Evolutionary conservation across 805 yeast species (phyloP), one percentile per base, ranked within the genome.

Genomic region (Phaffomyces thermotolerans): DNA sequence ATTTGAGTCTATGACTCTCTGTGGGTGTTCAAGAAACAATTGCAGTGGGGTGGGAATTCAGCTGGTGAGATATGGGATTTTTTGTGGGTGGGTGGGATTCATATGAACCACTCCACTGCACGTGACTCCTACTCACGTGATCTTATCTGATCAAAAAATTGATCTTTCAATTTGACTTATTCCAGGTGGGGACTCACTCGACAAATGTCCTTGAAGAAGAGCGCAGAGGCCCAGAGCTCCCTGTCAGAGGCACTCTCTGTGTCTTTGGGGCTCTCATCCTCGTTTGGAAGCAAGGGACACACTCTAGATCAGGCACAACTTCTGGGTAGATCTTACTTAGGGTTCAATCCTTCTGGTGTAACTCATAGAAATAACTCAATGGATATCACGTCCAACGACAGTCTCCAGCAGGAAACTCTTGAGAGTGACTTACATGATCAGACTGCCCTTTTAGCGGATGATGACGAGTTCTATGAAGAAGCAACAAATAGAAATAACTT

Each of bases 401-500:
- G 29, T 27, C 22, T 13, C 15, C 41, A 39, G 8, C 36, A 39
- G 31, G 41, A 38, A 15, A 15, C 36, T 3, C 24, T 15, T 6
- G 73, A 76, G 6, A 57, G 60, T 23, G 70, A 73, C 14, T 67
- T 78, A 36, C 81, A 78, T 49, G 79, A 75, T 46, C 77, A 76
- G 46, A 70, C 82, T 0, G 81, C 78, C 1, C 72, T 67, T 36
- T 64, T 77, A 39, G 84, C 84, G 6, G 68, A 66, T 37, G 84
- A 81, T 8, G 84, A 81, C 7, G 77, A 76, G n/a, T 44, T 51
- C 37, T 51, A 51, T 34, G 56, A 43, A 9, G 52, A 45, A 3
- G 36, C 45, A 4, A 32, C 47, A 3, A 36, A 24, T n/a, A 34
- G 30, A 10, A 23, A 42, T 29, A 29, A 35, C 5, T 13, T 27